A percentile compares a stretch with the other conserved stretches of the same genome.
Evolutionary conservation across 208 protist genomes (phyloP).

Genomic region (Porcisia hertigi): DNA sequence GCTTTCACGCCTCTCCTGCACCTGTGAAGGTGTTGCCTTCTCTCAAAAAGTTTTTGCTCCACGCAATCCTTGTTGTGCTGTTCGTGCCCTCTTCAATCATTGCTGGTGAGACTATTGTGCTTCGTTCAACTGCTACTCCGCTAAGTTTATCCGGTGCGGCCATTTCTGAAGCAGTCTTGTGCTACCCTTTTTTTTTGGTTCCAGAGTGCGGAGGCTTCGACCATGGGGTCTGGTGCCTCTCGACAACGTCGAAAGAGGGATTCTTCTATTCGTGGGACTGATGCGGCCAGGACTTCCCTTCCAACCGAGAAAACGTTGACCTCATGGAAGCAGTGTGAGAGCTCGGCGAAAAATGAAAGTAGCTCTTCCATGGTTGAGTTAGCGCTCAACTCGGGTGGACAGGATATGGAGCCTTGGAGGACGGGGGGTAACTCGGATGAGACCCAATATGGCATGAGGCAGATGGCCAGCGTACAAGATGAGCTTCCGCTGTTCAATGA

Average conservation of each 20-base stretch:
- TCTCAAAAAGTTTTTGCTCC: neutral
- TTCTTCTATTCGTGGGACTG: neutral
- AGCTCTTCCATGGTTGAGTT: constrained; percentile 7
- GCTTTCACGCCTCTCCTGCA: neutral
- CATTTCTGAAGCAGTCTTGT: neutral
- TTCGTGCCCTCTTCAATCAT: too few relatives aligned
- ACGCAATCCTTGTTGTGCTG: neutral
- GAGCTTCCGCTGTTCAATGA: constrained; percentile 6
- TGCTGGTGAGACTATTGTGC: neutral
- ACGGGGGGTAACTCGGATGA: neutral
- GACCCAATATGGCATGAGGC: neutral
- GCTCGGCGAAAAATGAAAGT: constrained; percentile 1
- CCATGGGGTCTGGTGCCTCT: constrained; percentile 27
- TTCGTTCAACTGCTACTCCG: neutral
- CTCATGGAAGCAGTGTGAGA: neutral
- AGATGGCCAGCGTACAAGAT: constrained; percentile 4
- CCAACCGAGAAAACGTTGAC: constrained; percentile 7
- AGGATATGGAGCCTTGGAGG: constrained; percentile 15
- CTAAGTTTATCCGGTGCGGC: neutral
- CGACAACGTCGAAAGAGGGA: neutral
- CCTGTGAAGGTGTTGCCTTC: neutral
- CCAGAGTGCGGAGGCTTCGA: too few relatives aligned
- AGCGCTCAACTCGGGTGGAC: constrained; percentile 1
- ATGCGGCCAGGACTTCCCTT: neutral
- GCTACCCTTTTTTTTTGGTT: neutral